Evolutionary conservation across 768 basidiomycete genomes (phyloP).

Genomic region (Leccinum disarticulatum): DNA sequence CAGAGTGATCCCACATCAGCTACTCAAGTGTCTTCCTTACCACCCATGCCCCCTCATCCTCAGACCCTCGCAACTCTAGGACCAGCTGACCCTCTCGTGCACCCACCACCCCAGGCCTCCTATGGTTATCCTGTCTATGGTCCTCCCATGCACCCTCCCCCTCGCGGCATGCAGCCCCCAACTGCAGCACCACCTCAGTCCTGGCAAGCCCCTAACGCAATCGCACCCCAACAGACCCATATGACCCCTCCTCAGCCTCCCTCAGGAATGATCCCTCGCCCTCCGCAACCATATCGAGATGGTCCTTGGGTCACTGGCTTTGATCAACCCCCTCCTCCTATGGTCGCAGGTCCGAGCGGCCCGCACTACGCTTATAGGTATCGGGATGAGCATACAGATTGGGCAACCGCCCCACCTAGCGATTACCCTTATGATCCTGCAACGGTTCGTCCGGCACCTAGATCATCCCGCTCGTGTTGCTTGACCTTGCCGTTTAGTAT

Average conservation of each 20-base stretch:
- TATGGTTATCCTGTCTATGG: slow-evolving; percentile 38
- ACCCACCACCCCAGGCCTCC: slow-evolving; percentile 29
- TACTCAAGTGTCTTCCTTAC: slow-evolving; percentile 25
- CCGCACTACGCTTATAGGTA: slow-evolving; percentile 60
- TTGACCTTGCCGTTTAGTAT: slow-evolving; percentile 40
- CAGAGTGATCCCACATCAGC: slow-evolving; percentile 27
- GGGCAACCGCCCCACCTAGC: slow-evolving; percentile 43
- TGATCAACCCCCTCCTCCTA: slow-evolving; percentile 47
- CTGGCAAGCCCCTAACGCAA: slow-evolving; percentile 62
- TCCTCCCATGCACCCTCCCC: slow-evolving; percentile 39
- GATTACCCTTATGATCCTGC: slow-evolving; percentile 57
- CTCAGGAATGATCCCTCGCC: slow-evolving; percentile 46
- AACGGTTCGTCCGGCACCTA: slow-evolving; percentile 37
- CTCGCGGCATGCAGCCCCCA: slow-evolving; percentile 44
- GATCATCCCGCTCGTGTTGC: neutral
- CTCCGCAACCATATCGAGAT: slow-evolving; percentile 45
- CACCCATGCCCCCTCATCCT: slow-evolving; percentile 30
- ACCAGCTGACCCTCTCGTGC: slow-evolving; percentile 30
- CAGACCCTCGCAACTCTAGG: slow-evolving; percentile 29
- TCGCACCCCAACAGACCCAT: slow-evolving; percentile 67
- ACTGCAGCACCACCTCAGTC: slow-evolving; percentile 55
- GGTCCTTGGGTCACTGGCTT: slow-evolving; percentile 59
- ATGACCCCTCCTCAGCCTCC: slow-evolving; percentile 48
- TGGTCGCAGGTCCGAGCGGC: slow-evolving; percentile 45
- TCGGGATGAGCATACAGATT: slow-evolving; percentile 53